A percentile compares a stretch with the other conserved stretches of the same genome.
phyloP scores from a whole-genome alignment of 2,329 filamentous ascomycete genomes.

The Fusarium brevicatenulatum region DNA sequence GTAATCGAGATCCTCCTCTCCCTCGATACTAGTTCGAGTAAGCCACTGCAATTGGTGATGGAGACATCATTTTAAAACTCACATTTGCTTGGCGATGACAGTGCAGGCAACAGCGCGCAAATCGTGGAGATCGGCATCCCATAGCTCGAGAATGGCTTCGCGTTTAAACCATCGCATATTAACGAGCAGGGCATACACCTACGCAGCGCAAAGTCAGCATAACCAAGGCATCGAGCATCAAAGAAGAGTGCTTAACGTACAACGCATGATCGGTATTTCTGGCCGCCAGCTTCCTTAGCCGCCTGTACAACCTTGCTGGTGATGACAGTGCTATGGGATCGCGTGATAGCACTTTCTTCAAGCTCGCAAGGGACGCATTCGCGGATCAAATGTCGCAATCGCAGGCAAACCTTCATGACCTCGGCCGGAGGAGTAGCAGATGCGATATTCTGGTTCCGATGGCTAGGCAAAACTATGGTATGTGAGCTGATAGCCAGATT shows the following conservation, averaged over 20 bases:
- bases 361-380: constrained; percentile 91
- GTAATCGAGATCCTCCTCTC: constrained; percentile 80
- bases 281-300: constrained; percentile 82
- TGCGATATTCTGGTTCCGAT: constrained; percentile 66
- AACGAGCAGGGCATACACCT: constrained; percentile 81
- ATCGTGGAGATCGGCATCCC: constrained; percentile 87
- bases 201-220: background rate
- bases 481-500: background rate
- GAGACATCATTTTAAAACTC: constrained; percentile 35
- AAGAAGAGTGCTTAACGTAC: constrained; percentile 48
- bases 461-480: constrained; percentile 70
- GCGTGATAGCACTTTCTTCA: constrained; percentile 77
- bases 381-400: constrained; percentile 90
- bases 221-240: background rate
- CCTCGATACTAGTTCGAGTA: constrained; percentile 75
- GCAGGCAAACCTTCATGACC: constrained; percentile 89
- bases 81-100: constrained; percentile 85
- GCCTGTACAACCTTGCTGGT: constrained; percentile 82
- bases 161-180: constrained; percentile 78
- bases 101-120: constrained; percentile 86
- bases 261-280: constrained; percentile 80
- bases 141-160: constrained; percentile 84
- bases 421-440: constrained; percentile 79
- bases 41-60: background rate
- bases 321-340: constrained; percentile 86